These are phyloP conservation scores for Mycena vitilis DNA, from an alignment of 768 basidiomycete genomes.

Conservation along the genomic window DNA sequence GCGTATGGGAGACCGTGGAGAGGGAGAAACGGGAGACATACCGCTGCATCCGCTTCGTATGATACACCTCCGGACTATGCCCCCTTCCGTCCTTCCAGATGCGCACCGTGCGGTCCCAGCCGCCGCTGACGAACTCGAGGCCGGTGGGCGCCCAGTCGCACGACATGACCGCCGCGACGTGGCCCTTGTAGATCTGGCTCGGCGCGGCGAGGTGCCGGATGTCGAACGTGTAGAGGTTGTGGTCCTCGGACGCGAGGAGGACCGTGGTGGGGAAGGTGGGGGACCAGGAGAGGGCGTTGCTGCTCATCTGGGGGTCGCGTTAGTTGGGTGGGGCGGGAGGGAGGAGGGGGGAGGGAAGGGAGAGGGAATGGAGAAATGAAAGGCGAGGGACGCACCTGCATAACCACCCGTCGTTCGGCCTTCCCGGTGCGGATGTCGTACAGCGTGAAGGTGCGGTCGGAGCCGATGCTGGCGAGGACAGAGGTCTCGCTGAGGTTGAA, in stretches of 20 bases:
- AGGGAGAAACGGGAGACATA: slow-evolving; percentile 44
- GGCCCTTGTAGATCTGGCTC: slow-evolving; percentile 95
- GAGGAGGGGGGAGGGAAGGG: neutral
- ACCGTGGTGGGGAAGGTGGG: slow-evolving; percentile 94
- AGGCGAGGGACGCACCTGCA: slow-evolving; percentile 73
- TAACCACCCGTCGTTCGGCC: slow-evolving; percentile 90
- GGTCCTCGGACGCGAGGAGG: slow-evolving; percentile 97
- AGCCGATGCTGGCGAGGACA: slow-evolving; percentile 94
- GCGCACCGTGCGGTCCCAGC: slow-evolving; percentile 94
- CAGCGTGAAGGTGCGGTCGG: slow-evolving; percentile 94
- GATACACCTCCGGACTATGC: slow-evolving; percentile 88
- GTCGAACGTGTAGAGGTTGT: slow-evolving; percentile 98
- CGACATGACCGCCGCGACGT: slow-evolving; percentile 95
- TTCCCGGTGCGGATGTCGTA: slow-evolving; percentile 98
- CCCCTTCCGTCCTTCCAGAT: slow-evolving; percentile 93
- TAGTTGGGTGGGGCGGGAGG: no score
- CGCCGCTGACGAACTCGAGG: slow-evolving; percentile 93
- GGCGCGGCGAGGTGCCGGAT: slow-evolving; percentile 85
- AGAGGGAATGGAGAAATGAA: no score
- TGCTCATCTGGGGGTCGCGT: no score
- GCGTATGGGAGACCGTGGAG: no score
- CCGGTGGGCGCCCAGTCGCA: slow-evolving; percentile 99
- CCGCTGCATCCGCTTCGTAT: slow-evolving; percentile 99
- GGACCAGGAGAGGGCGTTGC: slow-evolving; percentile 94
- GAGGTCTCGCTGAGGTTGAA: slow-evolving; percentile 97